A percentile compares a stretch with the other conserved stretches of the same genome.
phyloP scores from a whole-genome alignment of 495 filamentous ascomycete genomes.

The Talaromyces proteolyticus region DNA sequence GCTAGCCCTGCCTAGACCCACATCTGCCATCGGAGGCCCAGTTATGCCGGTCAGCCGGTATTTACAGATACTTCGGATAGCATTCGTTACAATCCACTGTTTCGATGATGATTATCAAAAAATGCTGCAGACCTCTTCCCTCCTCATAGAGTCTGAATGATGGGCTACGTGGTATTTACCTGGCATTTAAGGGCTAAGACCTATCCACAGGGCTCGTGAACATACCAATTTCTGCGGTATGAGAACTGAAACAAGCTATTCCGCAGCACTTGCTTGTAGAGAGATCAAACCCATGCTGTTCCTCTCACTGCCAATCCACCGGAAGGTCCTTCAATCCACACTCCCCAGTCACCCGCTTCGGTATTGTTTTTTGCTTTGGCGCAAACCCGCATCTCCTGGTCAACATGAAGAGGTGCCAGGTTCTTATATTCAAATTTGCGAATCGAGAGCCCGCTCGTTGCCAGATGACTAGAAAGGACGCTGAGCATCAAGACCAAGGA shows the following conservation, averaged over 20 bases:
- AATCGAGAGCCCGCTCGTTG: constrained; percentile 22
- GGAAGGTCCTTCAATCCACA: constrained; percentile 60
- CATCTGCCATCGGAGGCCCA: not conserved
- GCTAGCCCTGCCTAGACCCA: not conserved
- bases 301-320: constrained; percentile 60
- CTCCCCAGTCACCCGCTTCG: constrained; percentile 36
- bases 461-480: constrained; percentile 48
- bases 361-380: constrained; percentile 27
- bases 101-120: too few species aligned
- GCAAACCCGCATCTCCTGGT: constrained; percentile 59
- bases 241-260: too few species aligned
- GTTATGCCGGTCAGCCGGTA: not conserved
- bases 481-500: constrained; percentile 69
- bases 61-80: too few species aligned
- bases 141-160: too few species aligned
- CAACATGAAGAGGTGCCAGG: constrained; percentile 72
- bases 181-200: too few species aligned
- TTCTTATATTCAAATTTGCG: constrained; percentile 69
- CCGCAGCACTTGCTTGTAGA: not conserved
- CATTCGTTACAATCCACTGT: not conserved
- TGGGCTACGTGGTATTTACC: too few species aligned
- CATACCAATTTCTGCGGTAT: too few species aligned
- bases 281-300: constrained; percentile 11
- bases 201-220: too few species aligned
- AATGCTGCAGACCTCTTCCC: too few species aligned